Conservation (phyloP, 352 stramenopile species). For the Pythium sp. region DNA sequence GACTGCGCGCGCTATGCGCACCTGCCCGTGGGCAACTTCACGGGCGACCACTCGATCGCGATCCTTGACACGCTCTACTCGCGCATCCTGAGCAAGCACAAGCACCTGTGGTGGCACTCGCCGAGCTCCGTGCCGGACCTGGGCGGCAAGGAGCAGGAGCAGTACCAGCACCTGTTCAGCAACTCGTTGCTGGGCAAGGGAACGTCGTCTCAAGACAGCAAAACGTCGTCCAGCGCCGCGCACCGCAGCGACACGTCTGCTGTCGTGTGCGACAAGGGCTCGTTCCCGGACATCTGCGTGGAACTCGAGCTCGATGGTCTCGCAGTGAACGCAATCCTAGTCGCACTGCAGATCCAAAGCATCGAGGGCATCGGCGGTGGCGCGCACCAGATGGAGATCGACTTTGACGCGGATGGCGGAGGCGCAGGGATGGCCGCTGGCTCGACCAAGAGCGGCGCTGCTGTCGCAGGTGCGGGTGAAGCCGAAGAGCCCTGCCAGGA, state of each 20-base stretch:
- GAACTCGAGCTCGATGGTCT: constrained; percentile 73
- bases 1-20: constrained; percentile 87
- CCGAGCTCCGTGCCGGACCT: constrained; percentile 87
- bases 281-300: constrained; percentile 84
- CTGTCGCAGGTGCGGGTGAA: constrained; percentile 35
- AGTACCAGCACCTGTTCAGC: constrained; percentile 72
- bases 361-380: constrained; percentile 61
- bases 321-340: constrained; percentile 74
- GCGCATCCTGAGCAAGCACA: constrained; percentile 89
- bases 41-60: constrained; percentile 85
- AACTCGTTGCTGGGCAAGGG: constrained; percentile 34
- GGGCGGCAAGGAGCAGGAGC: constrained; percentile 81
- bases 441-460: background rate
- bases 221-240: constrained; percentile 19
- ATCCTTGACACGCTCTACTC: constrained; percentile 95
- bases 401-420: constrained; percentile 48
- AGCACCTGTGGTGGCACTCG: constrained; percentile 96
- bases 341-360: constrained; percentile 65
- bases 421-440: constrained; percentile 3
- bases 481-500: constrained; percentile 91
- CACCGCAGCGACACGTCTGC: constrained; percentile 44
- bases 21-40: constrained; percentile 95
- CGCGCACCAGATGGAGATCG: constrained; percentile 58
- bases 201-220: constrained; percentile 14
- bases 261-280: constrained; percentile 90